Base-by-base conservation (phyloP, 352 stramenopile genomes). In the Phytophthora colocasiae region DNA sequence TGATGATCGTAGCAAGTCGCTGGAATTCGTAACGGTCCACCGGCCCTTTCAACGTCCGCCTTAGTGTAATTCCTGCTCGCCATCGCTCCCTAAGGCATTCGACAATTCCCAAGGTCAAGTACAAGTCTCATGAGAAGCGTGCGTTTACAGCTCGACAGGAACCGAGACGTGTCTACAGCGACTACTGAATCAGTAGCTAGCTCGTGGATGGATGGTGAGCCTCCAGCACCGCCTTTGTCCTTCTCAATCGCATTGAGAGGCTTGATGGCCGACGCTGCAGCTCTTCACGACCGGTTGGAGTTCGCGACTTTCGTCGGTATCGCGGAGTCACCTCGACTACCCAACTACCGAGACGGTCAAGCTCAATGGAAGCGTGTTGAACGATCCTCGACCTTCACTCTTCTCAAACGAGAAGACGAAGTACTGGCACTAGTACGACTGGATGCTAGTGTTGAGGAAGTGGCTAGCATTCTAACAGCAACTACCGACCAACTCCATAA, bases 381-480 rank as follows among this genome's bases (percentile, higher is more conserved):
- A 29, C 39, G 58, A 11, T 70, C 69, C 0, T 11, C 49, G 0
- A 45, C 32, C 4, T 74, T 71, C 43, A 68, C 69, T 22, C 52
- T 77, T 6, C 32, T 74, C 8, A 73, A 73, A 5, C 63, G 69
- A 2, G 46, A 69, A 2, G 31, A 57, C 14, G 68, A 77, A 48
- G 68, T 80, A 9, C 9, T 80, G n/a, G 62, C 67, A 4, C 51
- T 72, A 11, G 65, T 45, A 36, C 52, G 53, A 1, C 19, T 80
- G 24, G 60, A 73, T 31, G 72, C 64, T 6, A 73, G 51, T n/a
- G 55, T 77, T 3, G 66, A 79, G 38, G 73, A 81, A n/a, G 53
- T 81, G 22, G 63, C 60, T 1, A 68, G 47, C 34, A 54, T 77
- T 39, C 62, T 81, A 17, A 39, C 57, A 22, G 29, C 58, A 0